Conservation (phyloP, 768 basidiomycete genomes). For the Leccinum disarticulatum region DNA sequence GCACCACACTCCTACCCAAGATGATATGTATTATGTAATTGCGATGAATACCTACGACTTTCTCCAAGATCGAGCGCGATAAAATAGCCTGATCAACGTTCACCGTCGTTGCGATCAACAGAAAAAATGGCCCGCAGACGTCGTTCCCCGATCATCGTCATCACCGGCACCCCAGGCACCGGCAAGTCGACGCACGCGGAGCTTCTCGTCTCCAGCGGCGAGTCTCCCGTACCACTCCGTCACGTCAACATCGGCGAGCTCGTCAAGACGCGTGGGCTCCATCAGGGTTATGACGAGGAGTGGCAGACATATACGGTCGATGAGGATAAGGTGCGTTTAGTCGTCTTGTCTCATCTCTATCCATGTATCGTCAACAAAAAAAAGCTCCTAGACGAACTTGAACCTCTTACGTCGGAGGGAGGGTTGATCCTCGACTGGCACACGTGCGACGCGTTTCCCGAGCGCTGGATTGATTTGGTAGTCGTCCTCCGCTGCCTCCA, state of each 20-base stretch:
- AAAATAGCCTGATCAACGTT: background rate
- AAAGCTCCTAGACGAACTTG: conserved; percentile 87
- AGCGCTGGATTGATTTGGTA: conserved; percentile 95
- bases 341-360: background rate
- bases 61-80: background rate
- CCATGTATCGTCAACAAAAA: background rate
- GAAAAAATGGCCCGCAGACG: background rate
- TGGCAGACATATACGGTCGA: conserved; percentile 95
- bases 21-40: background rate
- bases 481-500: conserved; percentile 92
- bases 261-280: conserved; percentile 79
- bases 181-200: conserved; percentile 94
- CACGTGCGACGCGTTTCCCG: conserved; percentile 90
- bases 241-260: conserved; percentile 91
- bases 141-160: conserved; percentile 66
- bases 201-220: conserved; percentile 57
- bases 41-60: background rate
- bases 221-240: conserved; percentile 65
- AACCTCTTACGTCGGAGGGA: conserved; percentile 64
- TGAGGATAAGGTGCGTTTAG: conserved; percentile 81
- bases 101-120: no score
- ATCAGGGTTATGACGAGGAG: conserved; percentile 87
- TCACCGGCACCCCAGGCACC: conserved; percentile 93
- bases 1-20: no score
- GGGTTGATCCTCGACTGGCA: conserved; percentile 94